Conservation (phyloP, 2,329 filamentous ascomycete species). For the Bipolaris sorokiniana region DNA sequence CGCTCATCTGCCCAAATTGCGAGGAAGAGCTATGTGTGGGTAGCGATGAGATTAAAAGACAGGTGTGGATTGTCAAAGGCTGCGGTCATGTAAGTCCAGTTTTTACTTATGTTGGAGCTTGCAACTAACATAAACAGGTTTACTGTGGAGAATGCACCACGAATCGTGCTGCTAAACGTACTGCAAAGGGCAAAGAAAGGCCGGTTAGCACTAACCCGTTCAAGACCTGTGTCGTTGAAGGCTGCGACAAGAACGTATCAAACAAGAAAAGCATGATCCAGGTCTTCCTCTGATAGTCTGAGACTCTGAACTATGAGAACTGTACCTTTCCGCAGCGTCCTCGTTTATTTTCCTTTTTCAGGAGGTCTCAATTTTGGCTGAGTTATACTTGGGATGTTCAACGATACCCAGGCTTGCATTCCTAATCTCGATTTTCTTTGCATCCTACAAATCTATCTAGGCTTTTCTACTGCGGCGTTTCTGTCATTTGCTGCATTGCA, state of each 20-base stretch:
- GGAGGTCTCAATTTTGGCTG: background rate
- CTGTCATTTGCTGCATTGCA: conserved; percentile 24
- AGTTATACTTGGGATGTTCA: conserved; percentile 11
- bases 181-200: conserved; percentile 50
- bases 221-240: conserved; percentile 54
- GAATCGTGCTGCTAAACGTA: conserved; percentile 46
- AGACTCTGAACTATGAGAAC: background rate
- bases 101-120: background rate
- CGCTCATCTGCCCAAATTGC: conserved; percentile 85
- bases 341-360: background rate
- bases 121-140: conserved; percentile 45
- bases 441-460: background rate
- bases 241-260: conserved; percentile 49
- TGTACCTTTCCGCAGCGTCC: background rate
- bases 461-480: background rate
- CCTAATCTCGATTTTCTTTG: conserved; percentile 1
- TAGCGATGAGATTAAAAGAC: conserved; percentile 70
- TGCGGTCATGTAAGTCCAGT: conserved; percentile 81
- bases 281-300: conserved; percentile 45
- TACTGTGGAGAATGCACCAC: conserved; percentile 61
- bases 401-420: conserved; percentile 19
- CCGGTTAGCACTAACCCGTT: conserved; percentile 47
- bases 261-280: conserved; percentile 49
- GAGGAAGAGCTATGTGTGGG: conserved; percentile 82
- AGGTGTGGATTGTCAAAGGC: conserved; percentile 89